Evolutionary conservation across 108 stramenopile genomes (phyloP), one percentile per base, ranked within the genome.

Genomic region (Fistulifera pelliculosa): DNA sequence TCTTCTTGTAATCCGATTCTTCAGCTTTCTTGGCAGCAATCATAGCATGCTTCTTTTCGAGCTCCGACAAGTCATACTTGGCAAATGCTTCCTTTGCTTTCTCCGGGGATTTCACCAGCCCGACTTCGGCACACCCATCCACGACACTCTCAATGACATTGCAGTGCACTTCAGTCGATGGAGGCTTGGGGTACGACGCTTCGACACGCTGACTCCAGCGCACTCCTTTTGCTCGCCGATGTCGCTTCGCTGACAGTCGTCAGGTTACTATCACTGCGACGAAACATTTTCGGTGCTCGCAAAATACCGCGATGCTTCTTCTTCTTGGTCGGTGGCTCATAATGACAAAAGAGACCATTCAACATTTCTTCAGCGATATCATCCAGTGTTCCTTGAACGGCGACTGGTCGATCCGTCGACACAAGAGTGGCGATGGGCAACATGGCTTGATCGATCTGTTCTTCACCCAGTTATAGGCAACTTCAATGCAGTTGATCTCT

Each of bases 341-440:
- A 76, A 18, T 65, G 65, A 39, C 74, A 76, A 42, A 76, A 70
- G 18, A 76, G 28, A 3, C 69, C 69, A 61, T 69, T 76, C 11
- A 76, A 35, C 8, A 76, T 47, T 43, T 76, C 74, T 56, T 76
- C 74, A 5, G 74, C 60, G 2, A 61, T 60, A 51, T 76, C 64
- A 24, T 76, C 74, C 0, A 76, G 38, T 11, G 61, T 49, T 2
- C n/a, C 19, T 16, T 51, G 17, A 27, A n/a, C 25, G 21, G 27
- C 27, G 50, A 22, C 50, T 2, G 17, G 50, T 16, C 50, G 25
- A 27, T 24, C 50, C 50, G 50, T 27, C 27, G 26, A n/a, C 2
- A 23, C 50, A 2, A 22, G 7, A 22, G 50, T 51, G n/a, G 44
- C 21, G 19, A 45, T 11, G 6, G 44, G 44, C 6, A 45, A 19